Conservation (phyloP, 768 basidiomycete species). For the Arthromyces matolae region DNA sequence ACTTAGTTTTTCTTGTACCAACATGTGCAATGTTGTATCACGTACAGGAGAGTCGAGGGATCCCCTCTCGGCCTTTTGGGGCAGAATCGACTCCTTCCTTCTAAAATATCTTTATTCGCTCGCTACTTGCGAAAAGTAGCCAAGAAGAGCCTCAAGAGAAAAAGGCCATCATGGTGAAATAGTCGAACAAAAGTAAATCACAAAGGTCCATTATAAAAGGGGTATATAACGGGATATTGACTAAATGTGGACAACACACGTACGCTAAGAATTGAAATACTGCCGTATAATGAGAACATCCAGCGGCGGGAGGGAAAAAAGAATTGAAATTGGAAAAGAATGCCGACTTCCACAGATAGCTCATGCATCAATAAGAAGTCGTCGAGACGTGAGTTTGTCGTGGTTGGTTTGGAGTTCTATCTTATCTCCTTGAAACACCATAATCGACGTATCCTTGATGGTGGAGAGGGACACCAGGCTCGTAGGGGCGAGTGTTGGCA, state of each 20-base stretch:
- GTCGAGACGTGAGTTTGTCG: slow-evolving; percentile 5
- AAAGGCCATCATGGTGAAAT: no score
- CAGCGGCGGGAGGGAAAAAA: slow-evolving; percentile 25
- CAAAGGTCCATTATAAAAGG: slow-evolving; percentile 9
- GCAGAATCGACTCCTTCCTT: no score
- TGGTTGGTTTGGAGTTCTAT: background rate
- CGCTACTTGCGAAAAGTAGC: no score
- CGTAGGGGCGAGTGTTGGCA: slow-evolving; percentile 48
- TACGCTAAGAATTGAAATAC: background rate
- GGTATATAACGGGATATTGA: slow-evolving; percentile 12
- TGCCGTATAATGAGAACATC: slow-evolving; percentile 14
- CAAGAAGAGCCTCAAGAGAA: no score
- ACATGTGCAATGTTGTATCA: slow-evolving; percentile 24
- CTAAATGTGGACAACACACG: background rate
- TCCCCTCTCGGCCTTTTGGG: slow-evolving; percentile 1
- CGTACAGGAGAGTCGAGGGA: slow-evolving; percentile 17
- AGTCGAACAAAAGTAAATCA: no score
- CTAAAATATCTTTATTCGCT: no score
- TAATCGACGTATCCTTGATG: slow-evolving; percentile 48
- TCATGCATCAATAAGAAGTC: slow-evolving; percentile 4
- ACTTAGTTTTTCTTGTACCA: slow-evolving; percentile 27
- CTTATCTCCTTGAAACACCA: slow-evolving; percentile 17
- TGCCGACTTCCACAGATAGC: slow-evolving; percentile 9
- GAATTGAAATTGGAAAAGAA: slow-evolving; percentile 17
- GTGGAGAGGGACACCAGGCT: slow-evolving; percentile 58